These are phyloP conservation scores for Eutypa lata DNA, from an alignment of 2,329 filamentous ascomycete genomes.

Conservation along the genomic window DNA sequence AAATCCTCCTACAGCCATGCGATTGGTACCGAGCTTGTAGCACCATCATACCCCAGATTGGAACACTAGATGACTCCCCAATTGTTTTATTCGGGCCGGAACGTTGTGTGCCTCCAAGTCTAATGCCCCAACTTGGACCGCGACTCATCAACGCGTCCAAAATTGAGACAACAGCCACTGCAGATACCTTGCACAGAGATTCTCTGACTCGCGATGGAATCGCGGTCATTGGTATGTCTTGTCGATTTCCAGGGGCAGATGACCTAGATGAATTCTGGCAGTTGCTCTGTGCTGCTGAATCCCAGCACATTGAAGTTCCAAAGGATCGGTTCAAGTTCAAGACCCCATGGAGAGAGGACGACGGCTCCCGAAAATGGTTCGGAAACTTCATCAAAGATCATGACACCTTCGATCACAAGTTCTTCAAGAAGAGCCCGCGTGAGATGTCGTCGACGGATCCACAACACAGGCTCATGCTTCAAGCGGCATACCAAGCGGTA, in stretches of 20 bases:
- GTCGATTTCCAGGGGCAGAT: conserved; percentile 31
- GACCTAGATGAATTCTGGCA: conserved; percentile 31
- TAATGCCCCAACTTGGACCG: no score
- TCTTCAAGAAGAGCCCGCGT: conserved; percentile 16
- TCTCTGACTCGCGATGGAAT: no score
- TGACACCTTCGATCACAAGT: conserved; percentile 11
- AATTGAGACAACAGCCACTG: no score
- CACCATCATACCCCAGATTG: no score
- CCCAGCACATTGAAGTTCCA: conserved; percentile 25
- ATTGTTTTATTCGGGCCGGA: no score
- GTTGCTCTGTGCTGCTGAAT: conserved; percentile 21
- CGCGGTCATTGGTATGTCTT: conserved; percentile 36
- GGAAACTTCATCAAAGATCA: conserved; percentile 14
- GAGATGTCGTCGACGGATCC: conserved; percentile 22
- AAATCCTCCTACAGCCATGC: no score
- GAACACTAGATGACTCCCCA: no score
- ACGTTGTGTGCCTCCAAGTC: no score
- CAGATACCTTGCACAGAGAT: no score
- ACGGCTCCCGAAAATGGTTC: not conserved
- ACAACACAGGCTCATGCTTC: conserved; percentile 22
- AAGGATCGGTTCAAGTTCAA: conserved; percentile 7
- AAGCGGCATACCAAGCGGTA: conserved; percentile 26
- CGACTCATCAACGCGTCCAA: no score
- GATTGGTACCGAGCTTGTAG: no score
- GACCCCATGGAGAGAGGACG: not conserved